phyloP scores from a whole-genome alignment of 768 basidiomycete genomes.

The Suillus weaverae region DNA sequence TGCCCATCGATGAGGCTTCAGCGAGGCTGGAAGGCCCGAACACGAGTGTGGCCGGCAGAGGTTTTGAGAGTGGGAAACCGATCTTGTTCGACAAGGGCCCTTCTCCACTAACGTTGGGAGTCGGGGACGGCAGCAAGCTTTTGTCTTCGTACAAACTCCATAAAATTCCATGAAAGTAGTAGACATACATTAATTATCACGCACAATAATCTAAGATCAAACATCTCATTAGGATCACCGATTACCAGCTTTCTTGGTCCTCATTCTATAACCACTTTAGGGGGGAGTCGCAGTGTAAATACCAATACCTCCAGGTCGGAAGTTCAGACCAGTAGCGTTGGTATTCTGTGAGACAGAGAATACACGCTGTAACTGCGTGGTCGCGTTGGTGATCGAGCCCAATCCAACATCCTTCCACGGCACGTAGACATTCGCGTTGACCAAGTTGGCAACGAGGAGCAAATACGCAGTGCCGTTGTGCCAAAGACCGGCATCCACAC shows the following conservation, averaged over 20 bases:
- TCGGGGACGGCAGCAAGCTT: too few species aligned
- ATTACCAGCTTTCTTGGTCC: too few species aligned
- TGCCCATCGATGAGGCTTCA: too few species aligned
- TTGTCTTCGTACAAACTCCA: neutral
- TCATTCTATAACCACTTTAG: neutral
- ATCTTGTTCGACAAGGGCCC: too few species aligned
- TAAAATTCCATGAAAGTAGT: neutral
- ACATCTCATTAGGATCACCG: too few species aligned
- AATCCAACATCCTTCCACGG: constrained; percentile 24
- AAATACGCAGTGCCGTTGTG: constrained; percentile 23
- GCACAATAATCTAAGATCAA: neutral
- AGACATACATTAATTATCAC: neutral
- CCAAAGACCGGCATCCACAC: constrained; percentile 28
- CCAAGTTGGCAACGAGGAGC: constrained; percentile 21
- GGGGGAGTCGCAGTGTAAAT: constrained; percentile 19
- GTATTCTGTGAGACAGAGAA: constrained; percentile 14
- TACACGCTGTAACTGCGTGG: constrained; percentile 19
- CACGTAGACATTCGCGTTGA: constrained; percentile 2
- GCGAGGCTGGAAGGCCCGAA: too few species aligned
- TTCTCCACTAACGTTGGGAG: too few species aligned
- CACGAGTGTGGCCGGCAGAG: too few species aligned
- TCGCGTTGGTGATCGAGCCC: constrained; percentile 13
- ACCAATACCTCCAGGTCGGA: constrained; percentile 19
- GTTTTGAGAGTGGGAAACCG: too few species aligned
- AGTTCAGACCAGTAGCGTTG: constrained; percentile 24